These are phyloP conservation scores for Xylaria sp. DNA, from an alignment of 2,329 filamentous ascomycete species.

Conservation along the genomic window DNA sequence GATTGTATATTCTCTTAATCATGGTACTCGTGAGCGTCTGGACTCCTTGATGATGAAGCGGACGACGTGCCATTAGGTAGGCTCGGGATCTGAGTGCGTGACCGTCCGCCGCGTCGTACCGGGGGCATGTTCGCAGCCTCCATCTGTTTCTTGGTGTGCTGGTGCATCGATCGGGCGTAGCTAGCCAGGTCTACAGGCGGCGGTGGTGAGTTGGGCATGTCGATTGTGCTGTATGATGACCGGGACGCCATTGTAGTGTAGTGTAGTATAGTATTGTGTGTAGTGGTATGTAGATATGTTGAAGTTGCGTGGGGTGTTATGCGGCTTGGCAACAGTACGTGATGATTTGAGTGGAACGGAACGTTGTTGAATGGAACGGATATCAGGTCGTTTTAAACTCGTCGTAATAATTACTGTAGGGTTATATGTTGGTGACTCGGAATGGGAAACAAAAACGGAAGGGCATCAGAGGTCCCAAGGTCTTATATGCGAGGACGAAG, in stretches of 20 bases:
- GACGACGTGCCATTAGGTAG: slow-evolving; percentile 33
- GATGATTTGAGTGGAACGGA: slow-evolving; percentile 7
- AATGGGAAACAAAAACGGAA: background rate
- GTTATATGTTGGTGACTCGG: background rate
- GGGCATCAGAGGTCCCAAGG: slow-evolving; percentile 1
- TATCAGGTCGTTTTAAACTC: no score
- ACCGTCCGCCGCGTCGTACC: slow-evolving; percentile 34
- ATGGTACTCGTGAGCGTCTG: slow-evolving; percentile 32
- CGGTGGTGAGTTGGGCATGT: slow-evolving; percentile 32
- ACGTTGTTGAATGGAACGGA: no score
- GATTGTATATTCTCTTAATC: slow-evolving; percentile 19
- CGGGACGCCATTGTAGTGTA: slow-evolving; percentile 32
- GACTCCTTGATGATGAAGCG: slow-evolving; percentile 20
- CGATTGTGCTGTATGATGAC: slow-evolving; percentile 25
- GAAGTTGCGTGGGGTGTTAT: no score
- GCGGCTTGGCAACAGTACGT: slow-evolving; percentile 1
- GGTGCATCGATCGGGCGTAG: slow-evolving; percentile 65
- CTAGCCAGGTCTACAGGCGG: slow-evolving; percentile 38
- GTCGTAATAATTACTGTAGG: background rate
- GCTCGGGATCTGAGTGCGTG: slow-evolving; percentile 19
- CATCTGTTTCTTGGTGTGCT: slow-evolving; percentile 68
- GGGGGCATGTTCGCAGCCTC: slow-evolving; percentile 55
- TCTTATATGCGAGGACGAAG: slow-evolving; percentile 26
- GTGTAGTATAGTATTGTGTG: background rate
- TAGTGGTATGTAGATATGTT: slow-evolving; percentile 4